Percentiles rank a stretch among this genome's conserved stretches.
Conservation (phyloP, 306 rosid genomes). For the Vicia villosa region DNA sequence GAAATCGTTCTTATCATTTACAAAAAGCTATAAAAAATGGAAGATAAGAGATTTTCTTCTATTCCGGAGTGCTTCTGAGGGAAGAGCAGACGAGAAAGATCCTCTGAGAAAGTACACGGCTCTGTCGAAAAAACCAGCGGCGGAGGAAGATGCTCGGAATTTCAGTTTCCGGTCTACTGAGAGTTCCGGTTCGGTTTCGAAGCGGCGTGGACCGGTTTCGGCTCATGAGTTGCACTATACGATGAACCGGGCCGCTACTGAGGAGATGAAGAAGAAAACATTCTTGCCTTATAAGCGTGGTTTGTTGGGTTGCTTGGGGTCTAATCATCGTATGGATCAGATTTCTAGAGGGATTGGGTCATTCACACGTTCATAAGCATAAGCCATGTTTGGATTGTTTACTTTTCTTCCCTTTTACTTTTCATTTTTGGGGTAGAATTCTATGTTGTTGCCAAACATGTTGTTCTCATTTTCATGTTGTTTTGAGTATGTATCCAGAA, state of each 20-base stretch:
- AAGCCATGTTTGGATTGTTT: constrained; percentile 14
- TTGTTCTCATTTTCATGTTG: not conserved
- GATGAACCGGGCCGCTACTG: constrained; percentile 81
- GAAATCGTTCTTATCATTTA: constrained; percentile 59
- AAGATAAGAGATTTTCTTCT: constrained; percentile 65
- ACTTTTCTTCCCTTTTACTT: not conserved
- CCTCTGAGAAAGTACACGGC: constrained; percentile 49
- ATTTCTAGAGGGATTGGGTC: constrained; percentile 73
- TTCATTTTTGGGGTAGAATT: not conserved
- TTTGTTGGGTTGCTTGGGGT: constrained; percentile 81
- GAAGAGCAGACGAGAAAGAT: constrained; percentile 70
- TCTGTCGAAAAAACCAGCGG: constrained; percentile 52
- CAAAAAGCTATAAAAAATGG: constrained; percentile 74
- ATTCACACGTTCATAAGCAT: constrained; percentile 45
- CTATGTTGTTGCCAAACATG: constrained; percentile 12
- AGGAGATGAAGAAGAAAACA: constrained; percentile 87
- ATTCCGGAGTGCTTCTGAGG: constrained; percentile 92
- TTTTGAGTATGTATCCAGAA: too few relatives aligned
- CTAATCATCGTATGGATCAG: constrained; percentile 55
- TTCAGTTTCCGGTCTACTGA: constrained; percentile 85
- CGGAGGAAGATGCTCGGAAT: constrained; percentile 57
- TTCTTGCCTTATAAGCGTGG: constrained; percentile 89
- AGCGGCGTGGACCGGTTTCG: constrained; percentile 72
- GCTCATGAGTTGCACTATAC: constrained; percentile 92
- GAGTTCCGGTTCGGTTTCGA: constrained; percentile 63